Evolutionary conservation across 495 filamentous ascomycete species (phyloP).

Genomic region (Chlorociboria aeruginascens): DNA sequence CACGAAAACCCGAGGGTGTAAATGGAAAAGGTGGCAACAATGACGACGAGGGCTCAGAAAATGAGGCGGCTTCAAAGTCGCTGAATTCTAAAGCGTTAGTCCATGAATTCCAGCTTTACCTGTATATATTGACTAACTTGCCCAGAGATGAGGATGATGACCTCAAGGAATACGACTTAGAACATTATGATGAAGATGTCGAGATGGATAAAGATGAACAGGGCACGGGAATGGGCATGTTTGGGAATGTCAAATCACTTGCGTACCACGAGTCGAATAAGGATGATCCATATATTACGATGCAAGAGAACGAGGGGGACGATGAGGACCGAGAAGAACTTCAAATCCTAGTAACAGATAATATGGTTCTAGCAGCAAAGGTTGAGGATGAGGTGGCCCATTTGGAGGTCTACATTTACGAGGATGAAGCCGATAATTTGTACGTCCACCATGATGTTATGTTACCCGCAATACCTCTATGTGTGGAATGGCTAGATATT

Average conservation of each 20-base stretch:
- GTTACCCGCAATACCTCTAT: conserved; percentile 92
- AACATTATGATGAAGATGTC: conserved; percentile 83
- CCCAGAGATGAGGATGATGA: conserved; percentile 60
- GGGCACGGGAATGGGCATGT: conserved; percentile 70
- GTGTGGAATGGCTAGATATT: conserved; percentile 88
- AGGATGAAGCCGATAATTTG: conserved; percentile 85
- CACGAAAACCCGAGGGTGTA: conserved; percentile 29
- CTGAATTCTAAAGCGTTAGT: conserved; percentile 17
- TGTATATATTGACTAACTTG: not conserved
- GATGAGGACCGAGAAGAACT: conserved; percentile 89
- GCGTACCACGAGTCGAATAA: conserved; percentile 88
- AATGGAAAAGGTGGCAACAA: conserved; percentile 19
- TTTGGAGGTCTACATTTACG: conserved; percentile 94
- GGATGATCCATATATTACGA: conserved; percentile 90
- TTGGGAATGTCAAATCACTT: conserved; percentile 85
- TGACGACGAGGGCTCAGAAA: conserved; percentile 11
- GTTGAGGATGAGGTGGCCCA: conserved; percentile 95
- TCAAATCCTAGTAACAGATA: conserved; percentile 86
- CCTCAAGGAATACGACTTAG: conserved; percentile 88
- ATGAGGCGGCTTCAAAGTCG: not conserved
- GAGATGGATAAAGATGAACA: conserved; percentile 47
- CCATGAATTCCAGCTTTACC: not conserved
- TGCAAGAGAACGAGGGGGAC: conserved; percentile 63
- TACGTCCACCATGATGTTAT: conserved; percentile 99
- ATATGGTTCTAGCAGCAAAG: conserved; percentile 81